These are phyloP conservation scores for Xylaria sp. DNA, from an alignment of 2,329 filamentous ascomycete genomes.

Conservation along the genomic window DNA sequence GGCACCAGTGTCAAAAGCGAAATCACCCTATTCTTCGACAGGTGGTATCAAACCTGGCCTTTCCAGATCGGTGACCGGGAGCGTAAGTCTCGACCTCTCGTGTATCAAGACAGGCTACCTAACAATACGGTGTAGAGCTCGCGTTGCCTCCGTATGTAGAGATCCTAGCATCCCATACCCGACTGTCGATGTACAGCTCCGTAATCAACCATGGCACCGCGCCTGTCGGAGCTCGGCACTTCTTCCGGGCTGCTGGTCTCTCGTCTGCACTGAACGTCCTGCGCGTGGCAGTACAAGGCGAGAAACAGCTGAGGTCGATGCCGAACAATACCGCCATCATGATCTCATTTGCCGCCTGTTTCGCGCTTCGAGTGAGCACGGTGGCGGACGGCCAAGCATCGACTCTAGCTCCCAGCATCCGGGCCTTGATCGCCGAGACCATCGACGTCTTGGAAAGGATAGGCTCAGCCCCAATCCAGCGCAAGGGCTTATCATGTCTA, in stretches of 20 bases:
- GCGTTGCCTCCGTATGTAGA: conserved; percentile 73
- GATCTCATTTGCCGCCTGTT: conserved; percentile 75
- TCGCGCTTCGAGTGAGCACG: conserved; percentile 65
- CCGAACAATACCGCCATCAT: conserved; percentile 79
- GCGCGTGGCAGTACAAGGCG: conserved; percentile 72
- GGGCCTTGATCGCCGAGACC: conserved; percentile 68
- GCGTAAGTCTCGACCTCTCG: conserved; percentile 37
- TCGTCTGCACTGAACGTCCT: conserved; percentile 76
- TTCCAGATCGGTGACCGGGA: conserved; percentile 50
- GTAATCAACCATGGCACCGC: conserved; percentile 76
- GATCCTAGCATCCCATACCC: conserved; percentile 72
- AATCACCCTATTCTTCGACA: conserved; percentile 38
- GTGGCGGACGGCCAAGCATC: conserved; percentile 58
- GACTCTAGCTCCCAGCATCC: conserved; percentile 63
- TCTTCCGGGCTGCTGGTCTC: conserved; percentile 71
- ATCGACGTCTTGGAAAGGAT: conserved; percentile 71
- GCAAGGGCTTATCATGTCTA: conserved; percentile 66
- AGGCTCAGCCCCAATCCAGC: conserved; percentile 65
- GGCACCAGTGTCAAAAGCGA: conserved; percentile 35
- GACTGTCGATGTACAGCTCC: conserved; percentile 73
- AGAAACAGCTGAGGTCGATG: conserved; percentile 71
- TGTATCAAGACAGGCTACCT: neutral
- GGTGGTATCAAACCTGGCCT: conserved; percentile 52
- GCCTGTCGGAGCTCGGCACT: conserved; percentile 69
- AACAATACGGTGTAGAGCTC: conserved; percentile 43